Percentiles rank a stretch among this genome's conserved stretches.
These are phyloP conservation scores for Mucor racemosus DNA, from an alignment of 371 early-diverging fungal species.

Conservation along the genomic window DNA sequence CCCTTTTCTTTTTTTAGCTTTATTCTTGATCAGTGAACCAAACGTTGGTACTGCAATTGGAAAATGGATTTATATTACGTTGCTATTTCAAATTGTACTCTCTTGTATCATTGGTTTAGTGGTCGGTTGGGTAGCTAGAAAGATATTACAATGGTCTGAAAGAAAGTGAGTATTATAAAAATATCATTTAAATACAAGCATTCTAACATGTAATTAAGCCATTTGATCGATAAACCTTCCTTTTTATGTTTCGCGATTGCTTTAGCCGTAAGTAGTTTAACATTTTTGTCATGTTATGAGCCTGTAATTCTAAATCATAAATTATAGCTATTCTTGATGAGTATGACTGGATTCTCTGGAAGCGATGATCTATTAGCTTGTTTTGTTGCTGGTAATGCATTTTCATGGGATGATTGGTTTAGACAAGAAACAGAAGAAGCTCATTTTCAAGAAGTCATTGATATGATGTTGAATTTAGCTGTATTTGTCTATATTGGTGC, in stretches of 20 bases:
- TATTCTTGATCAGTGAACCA: constrained; percentile 71
- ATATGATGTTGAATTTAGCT: constrained; percentile 86
- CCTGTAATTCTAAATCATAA: background rate
- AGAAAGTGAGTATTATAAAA: constrained; percentile 46
- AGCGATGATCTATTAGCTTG: constrained; percentile 91
- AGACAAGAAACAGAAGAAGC: constrained; percentile 83
- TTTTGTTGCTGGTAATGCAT: constrained; percentile 91
- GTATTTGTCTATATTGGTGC: constrained; percentile 96
- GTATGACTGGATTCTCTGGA: constrained; percentile 79
- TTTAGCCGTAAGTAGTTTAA: constrained; percentile 67
- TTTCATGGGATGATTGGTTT: constrained; percentile 94
- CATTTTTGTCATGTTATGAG: background rate
- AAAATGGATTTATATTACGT: constrained; percentile 78
- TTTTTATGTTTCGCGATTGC: constrained; percentile 91
- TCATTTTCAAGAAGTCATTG: constrained; percentile 92
- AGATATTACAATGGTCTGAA: constrained; percentile 77
- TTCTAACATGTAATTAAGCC: constrained; percentile 33
- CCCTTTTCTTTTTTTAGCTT: constrained; percentile 85
- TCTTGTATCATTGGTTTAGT: constrained; percentile 80
- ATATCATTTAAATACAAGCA: background rate
- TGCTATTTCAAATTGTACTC: constrained; percentile 79
- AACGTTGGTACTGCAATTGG: constrained; percentile 68
- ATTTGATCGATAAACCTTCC: constrained; percentile 90
- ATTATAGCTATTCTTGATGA: constrained; percentile 75
- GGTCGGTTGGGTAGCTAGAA: constrained; percentile 79